Percentiles rank a stretch among this genome's conserved stretches.
Conservation (phyloP, 305 asterid species). For the Fraxinus greggii region DNA sequence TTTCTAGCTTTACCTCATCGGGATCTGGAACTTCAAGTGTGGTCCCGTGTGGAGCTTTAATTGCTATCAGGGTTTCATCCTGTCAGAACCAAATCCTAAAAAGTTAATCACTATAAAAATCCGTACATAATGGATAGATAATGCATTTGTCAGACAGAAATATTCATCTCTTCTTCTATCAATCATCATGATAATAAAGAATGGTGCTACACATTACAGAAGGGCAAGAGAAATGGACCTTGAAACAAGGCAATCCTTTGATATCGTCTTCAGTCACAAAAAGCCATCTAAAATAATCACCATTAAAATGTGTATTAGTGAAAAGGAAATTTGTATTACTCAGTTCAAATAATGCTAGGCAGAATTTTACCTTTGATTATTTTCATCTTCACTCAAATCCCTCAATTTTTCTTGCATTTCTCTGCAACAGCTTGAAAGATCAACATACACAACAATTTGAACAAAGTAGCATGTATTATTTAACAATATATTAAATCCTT, state of each 20-base stretch:
- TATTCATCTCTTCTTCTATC: not conserved
- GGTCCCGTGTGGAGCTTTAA: slow-evolving; percentile 98
- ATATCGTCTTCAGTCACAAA: slow-evolving; percentile 95
- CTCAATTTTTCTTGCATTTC: slow-evolving; percentile 80
- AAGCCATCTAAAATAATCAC: slow-evolving; percentile 67
- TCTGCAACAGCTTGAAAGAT: slow-evolving; percentile 50
- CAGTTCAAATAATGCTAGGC: slow-evolving; percentile 9
- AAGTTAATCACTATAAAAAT: not conserved
- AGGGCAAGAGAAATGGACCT: slow-evolving; percentile 46
- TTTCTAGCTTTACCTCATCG: slow-evolving; percentile 62
- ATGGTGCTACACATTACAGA: slow-evolving; percentile 11
- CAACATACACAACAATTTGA: slow-evolving; percentile 23
- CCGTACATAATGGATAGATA: not conserved
- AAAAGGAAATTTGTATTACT: slow-evolving; percentile 17
- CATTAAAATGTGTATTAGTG: slow-evolving; percentile 24
- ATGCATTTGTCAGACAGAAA: not conserved
- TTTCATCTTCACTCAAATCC: slow-evolving; percentile 75
- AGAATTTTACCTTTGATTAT: slow-evolving; percentile 59
- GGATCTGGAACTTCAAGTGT: slow-evolving; percentile 99
- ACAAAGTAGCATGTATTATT: slow-evolving; percentile 21
- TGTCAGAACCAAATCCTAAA: slow-evolving; percentile 33
- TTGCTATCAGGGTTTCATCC: slow-evolving; percentile 93
- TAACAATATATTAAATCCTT: slow-evolving; percentile 19
- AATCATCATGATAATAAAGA: not conserved
- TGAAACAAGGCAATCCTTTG: slow-evolving; percentile 74